These are phyloP conservation scores for Aspergillus haitiensis DNA, from an alignment of 495 filamentous ascomycete genomes.

Conservation along the genomic window DNA sequence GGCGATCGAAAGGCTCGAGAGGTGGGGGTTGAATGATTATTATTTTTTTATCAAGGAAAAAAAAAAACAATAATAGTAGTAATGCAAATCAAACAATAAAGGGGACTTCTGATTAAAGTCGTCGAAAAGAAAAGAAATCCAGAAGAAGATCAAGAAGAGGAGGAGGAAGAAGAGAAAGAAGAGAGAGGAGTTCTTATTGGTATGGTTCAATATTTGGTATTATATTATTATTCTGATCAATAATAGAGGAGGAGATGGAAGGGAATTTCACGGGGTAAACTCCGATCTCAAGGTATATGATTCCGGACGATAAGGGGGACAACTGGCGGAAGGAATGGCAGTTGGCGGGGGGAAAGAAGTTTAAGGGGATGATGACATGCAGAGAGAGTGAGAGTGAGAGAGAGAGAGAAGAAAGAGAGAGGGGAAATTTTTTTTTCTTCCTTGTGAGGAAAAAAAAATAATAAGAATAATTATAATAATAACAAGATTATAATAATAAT, in stretches of 20 bases:
- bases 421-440: background rate
- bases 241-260: slow-evolving; percentile 1
- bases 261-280: slow-evolving; percentile 16
- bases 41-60: background rate
- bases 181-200: slow-evolving; percentile 2
- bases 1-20: slow-evolving; percentile 2
- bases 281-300: slow-evolving; percentile 14
- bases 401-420: background rate
- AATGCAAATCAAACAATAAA: background rate
- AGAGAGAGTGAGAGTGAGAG: slow-evolving; percentile 1
- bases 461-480: background rate
- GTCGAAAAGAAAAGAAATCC: background rate
- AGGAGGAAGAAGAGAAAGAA: slow-evolving; percentile 3
- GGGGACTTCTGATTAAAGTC: background rate
- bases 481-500: background rate
- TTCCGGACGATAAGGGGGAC: slow-evolving; percentile 14
- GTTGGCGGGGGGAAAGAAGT: background rate
- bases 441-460: background rate
- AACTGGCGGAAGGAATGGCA: slow-evolving; percentile 19
- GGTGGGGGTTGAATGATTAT: background rate
- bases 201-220: background rate
- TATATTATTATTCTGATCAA: slow-evolving; percentile 2
- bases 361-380: slow-evolving; percentile 13
- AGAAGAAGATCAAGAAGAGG: slow-evolving; percentile 3
- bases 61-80: background rate